Evolutionary conservation across 306 rosid species (phyloP).

Genomic region (Senna siamea): DNA sequence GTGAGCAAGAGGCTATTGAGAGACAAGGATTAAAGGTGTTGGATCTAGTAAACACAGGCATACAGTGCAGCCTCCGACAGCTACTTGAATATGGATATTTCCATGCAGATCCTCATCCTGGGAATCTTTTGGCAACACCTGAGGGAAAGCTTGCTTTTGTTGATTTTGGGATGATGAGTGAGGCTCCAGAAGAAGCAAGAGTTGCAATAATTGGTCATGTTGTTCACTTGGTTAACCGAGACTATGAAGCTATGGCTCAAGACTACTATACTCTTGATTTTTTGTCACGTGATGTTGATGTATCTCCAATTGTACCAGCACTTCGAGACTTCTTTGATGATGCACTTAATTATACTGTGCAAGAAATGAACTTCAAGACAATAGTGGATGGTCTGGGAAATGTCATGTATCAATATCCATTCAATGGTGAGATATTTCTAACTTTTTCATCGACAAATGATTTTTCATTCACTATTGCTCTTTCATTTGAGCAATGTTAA

Average conservation of each 20-base stretch:
- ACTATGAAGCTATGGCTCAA: conserved; percentile 97
- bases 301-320: conserved; percentile 89
- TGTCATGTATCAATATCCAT: conserved; percentile 89
- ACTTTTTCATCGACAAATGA: conserved; percentile 1
- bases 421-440: conserved; percentile 70
- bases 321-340: conserved; percentile 85
- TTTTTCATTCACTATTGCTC: neutral
- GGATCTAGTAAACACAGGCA: conserved; percentile 84
- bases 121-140: conserved; percentile 96
- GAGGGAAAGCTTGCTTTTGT: conserved; percentile 96
- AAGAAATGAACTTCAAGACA: conserved; percentile 95
- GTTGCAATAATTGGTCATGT: conserved; percentile 88
- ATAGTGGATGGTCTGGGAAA: conserved; percentile 93
- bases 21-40: conserved; percentile 83
- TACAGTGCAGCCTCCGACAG: conserved; percentile 95
- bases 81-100: conserved; percentile 93
- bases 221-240: conserved; percentile 97
- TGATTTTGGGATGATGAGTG: conserved; percentile 99
- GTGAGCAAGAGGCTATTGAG: conserved; percentile 90
- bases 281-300: conserved; percentile 80
- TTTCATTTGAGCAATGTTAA: neutral
- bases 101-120: conserved; percentile 99
- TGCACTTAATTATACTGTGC: conserved; percentile 82
- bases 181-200: conserved; percentile 95
- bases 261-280: conserved; percentile 92